Base-by-base conservation (phyloP, 352 stramenopile species). In the Thalassiosira mediterranea region DNA sequence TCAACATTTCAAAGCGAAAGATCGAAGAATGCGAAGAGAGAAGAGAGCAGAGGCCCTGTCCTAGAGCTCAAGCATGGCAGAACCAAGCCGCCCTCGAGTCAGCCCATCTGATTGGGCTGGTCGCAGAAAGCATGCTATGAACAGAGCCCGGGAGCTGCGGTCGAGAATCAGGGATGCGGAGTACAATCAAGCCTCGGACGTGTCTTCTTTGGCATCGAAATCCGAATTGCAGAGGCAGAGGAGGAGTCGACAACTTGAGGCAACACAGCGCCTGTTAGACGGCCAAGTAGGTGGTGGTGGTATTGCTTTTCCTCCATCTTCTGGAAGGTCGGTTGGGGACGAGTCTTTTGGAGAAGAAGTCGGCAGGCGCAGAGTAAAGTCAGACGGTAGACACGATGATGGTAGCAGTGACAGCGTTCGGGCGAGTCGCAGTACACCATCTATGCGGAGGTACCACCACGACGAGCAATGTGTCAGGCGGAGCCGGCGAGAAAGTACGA, bases 251-350 rank as follows among this genome's bases (percentile, higher is more conserved):
- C 75, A 83, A 58, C 58, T 83, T 23, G 75, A 79, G 37, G 75
- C 59, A 46, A 83, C 75, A 23, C 67, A 83, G 28, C 67, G 70
- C 13, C 67, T 83, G 2, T 32, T 83, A 4, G 59, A 81, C 68
- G 65, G 58, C 21, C 63, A 81, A 34, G 28, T 21, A 10, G 26
- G 29, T 4, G 56, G 60, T 28, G 61, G 66, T 11, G 57, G 64
- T 17, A 34, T 23, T 1, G 25, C 21, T 3, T 29, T 46, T 5
- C 5, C 8, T 10, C 21, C 44, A 31, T 34, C 61, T 49, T 64
- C 29, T 28, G 44, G 32, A 47, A 23, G 51, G 21, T 63, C 37
- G 40, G 13, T 26, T 17, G 49, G 40, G 2, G 46, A 4, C 17
- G 40, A 51, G 7, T n/a, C n/a, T n/a, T n/a, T n/a, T n/a, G n/a